Base-by-base conservation (phyloP, 768 basidiomycete genomes). In the Kwoniella mangroviensis region DNA sequence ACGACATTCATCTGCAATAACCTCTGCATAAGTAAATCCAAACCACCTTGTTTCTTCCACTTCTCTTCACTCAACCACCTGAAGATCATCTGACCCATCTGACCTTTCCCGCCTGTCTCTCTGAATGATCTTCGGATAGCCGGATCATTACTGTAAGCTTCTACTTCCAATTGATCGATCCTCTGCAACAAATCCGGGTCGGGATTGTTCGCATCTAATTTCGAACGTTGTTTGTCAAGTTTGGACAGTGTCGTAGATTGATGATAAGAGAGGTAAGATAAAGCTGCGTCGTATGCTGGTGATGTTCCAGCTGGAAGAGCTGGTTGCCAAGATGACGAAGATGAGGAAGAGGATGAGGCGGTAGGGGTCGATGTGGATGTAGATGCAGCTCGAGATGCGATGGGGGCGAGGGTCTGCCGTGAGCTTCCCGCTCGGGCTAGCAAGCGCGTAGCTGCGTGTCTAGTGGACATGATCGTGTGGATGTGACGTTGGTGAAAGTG, bases 11-110 rank as follows among this genome's bases (percentile, higher is more conserved):
- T 93, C 84, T 94, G 92, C 75, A 93, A 87, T 55, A 98, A 79
- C 79, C 95, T 91, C 79, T 97, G 92, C 93, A 97, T 97, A 91
- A 98, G 85, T 45, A 94, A 85, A 79, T 97, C 94, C 43, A 98
- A 85, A 34, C 87, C 87, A 2, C 94, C 95, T 54, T 92, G 89
- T 62, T 90, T 90, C 67, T 92, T 86, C 96, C 94, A 98, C 75
- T 87, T 86, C 75, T 91, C 88, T 82, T 96, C 93, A 4, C 90
- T 83, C 40, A 98, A 84, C 79, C 92, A 88, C n/a, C 93, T 87
- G 45, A 77, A 77, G 28, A 72, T 76, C 26, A 61, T 63, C 40
- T 69, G 64, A 41, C 67, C 72, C 74, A 77, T 76, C 34, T 66
- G 74, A 40, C 77, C 79, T 64, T 71, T 65, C 4, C 53, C 65